Conservation (phyloP, 495 filamentous ascomycete genomes). For the Barbatosphaeria neglecta region DNA sequence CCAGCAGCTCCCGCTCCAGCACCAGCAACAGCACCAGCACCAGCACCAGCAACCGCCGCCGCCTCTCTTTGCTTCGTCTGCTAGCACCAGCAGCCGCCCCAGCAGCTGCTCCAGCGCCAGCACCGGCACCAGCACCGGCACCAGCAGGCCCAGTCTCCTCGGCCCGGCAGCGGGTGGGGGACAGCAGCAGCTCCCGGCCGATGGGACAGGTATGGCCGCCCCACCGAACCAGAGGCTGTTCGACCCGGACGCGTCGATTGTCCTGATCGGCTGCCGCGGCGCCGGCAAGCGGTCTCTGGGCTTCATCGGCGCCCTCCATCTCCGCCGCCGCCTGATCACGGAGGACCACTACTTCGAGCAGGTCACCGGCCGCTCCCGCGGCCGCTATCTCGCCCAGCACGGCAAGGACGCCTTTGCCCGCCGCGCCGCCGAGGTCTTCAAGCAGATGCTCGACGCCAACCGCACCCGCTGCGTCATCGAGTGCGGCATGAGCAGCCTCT, state of each 20-base stretch:
- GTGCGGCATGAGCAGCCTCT: constrained; percentile 44
- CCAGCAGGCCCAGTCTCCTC: not conserved
- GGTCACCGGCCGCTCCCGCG: constrained; percentile 48
- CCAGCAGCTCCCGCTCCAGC: no score
- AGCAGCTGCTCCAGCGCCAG: no score
- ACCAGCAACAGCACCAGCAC: no score
- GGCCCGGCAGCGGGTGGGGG: not conserved
- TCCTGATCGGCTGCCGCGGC: constrained; percentile 63
- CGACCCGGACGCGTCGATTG: constrained; percentile 52
- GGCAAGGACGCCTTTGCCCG: constrained; percentile 48
- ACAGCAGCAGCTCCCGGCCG: not conserved
- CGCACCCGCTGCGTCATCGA: constrained; percentile 59
- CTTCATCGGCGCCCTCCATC: constrained; percentile 63
- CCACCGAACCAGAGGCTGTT: constrained; percentile 37
- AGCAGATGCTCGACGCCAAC: constrained; percentile 54
- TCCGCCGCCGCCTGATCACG: constrained; percentile 58
- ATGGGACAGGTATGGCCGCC: constrained; percentile 10
- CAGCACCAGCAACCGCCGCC: no score
- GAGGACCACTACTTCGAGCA: constrained; percentile 61
- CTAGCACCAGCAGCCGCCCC: not conserved
- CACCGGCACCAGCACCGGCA: not conserved
- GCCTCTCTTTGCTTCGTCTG: no score
- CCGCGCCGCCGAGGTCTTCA: constrained; percentile 51
- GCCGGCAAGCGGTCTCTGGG: constrained; percentile 68
- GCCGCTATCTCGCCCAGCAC: constrained; percentile 47